These are phyloP conservation scores for Mycena polygramma DNA, from an alignment of 768 basidiomycete genomes.

Conservation along the genomic window DNA sequence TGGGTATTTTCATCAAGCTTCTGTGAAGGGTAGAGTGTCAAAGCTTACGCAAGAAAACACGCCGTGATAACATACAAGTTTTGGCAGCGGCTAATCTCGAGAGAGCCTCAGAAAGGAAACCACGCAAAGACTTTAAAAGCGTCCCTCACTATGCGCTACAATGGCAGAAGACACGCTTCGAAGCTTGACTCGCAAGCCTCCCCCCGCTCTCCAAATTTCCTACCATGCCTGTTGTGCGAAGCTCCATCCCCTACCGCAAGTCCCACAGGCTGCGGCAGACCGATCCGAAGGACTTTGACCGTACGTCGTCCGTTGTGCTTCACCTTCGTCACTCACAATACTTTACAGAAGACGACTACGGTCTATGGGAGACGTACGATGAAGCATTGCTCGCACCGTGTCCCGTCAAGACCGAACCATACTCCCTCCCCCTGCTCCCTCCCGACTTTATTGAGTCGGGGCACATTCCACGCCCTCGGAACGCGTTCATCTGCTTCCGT, in stretches of 20 bases:
- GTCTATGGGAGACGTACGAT: slow-evolving; percentile 31
- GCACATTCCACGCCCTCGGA: slow-evolving; percentile 63
- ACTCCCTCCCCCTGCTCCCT: neutral
- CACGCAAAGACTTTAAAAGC: slow-evolving; percentile 27
- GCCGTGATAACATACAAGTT: slow-evolving; percentile 21
- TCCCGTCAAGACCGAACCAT: slow-evolving; percentile 15
- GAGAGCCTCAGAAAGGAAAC: neutral
- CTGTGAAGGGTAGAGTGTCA: neutral
- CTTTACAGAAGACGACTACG: slow-evolving; percentile 15
- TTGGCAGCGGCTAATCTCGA: slow-evolving; percentile 3
- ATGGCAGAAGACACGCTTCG: neutral
- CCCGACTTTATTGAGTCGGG: neutral
- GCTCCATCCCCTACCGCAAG: slow-evolving; percentile 17
- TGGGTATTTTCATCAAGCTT: slow-evolving; percentile 14
- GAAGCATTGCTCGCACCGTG: neutral
- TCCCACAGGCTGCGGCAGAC: slow-evolving; percentile 20
- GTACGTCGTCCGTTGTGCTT: slow-evolving; percentile 3
- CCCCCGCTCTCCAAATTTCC: neutral
- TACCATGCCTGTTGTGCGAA: slow-evolving; percentile 28
- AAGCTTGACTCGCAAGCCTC: neutral
- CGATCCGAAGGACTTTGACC: neutral
- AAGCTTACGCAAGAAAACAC: neutral
- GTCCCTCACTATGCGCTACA: neutral
- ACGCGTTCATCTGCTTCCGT: slow-evolving; percentile 71
- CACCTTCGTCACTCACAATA: neutral